Percentiles rank a stretch among this genome's conserved stretches.
Conservation (phyloP, 345 rosid species). For the Lepidium didymum region DNA sequence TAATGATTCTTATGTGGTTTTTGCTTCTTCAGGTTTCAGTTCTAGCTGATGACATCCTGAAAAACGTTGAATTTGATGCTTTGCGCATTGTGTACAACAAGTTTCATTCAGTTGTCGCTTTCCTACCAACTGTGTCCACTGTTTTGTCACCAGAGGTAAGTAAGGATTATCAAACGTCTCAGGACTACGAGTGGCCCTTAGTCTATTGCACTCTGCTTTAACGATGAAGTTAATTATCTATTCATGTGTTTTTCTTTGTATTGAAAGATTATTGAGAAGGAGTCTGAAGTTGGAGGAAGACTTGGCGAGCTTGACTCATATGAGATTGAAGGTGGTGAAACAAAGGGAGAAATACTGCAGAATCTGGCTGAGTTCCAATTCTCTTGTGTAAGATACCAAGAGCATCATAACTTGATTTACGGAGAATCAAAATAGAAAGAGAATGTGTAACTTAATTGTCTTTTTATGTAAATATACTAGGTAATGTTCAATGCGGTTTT, state of each 20-base stretch:
- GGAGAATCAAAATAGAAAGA: background rate
- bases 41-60: conserved; percentile 92
- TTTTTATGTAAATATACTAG: conserved; percentile 17
- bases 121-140: conserved; percentile 74
- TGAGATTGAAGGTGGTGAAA: conserved; percentile 96
- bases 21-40: conserved; percentile 67
- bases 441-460: background rate
- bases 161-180: conserved; percentile 15
- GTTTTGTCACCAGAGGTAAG: conserved; percentile 81
- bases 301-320: conserved; percentile 89
- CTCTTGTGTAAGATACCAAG: conserved; percentile 71
- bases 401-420: background rate
- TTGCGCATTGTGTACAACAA: conserved; percentile 86
- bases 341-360: conserved; percentile 89
- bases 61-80: conserved; percentile 90
- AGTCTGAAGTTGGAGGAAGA: conserved; percentile 79
- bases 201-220: background rate
- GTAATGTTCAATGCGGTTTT: conserved; percentile 86
- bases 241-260: background rate
- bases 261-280: conserved; percentile 72
- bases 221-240: background rate
- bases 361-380: conserved; percentile 93
- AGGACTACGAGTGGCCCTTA: background rate
- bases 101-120: conserved; percentile 73
- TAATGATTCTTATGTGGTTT: background rate